Conservation (phyloP, 23 red algal genomes). For the Porphyridium purpureum region DNA sequence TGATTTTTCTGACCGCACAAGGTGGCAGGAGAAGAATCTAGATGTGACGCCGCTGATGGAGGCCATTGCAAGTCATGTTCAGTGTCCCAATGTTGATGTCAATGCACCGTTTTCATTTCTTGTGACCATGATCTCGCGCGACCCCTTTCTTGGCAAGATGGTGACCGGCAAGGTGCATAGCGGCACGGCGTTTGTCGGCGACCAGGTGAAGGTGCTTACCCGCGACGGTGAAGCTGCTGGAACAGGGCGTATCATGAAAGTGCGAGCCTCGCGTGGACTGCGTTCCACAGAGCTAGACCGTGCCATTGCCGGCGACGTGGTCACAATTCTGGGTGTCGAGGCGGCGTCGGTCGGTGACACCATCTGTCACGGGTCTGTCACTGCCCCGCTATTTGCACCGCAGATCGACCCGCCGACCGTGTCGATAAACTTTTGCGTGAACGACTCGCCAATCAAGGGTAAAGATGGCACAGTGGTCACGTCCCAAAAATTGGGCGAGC, state of each 20-base stretch:
- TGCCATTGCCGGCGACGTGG: conserved; percentile 6
- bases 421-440: neutral
- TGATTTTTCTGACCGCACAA: neutral
- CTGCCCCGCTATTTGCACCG: conserved; percentile 24
- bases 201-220: conserved; percentile 12
- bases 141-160: conserved; percentile 1
- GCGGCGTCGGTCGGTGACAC: neutral
- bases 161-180: neutral
- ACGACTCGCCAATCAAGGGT: conserved; percentile 2
- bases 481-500: conserved; percentile 1
- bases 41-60: too few relatives aligned
- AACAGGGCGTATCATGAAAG: neutral
- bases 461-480: neutral
- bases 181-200: neutral
- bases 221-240: conserved; percentile 1
- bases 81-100: too few relatives aligned
- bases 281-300: conserved; percentile 4
- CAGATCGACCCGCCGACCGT: conserved; percentile 14
- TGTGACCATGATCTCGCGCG: neutral
- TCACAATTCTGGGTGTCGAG: conserved; percentile 1
- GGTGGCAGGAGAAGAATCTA: too few relatives aligned
- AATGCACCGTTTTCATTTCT: neutral
- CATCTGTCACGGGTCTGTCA: neutral
- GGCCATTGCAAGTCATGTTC: too few relatives aligned
- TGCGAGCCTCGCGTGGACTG: conserved; percentile 10